Conservation (phyloP, 2,329 filamentous ascomycete genomes). For the Passalora sequoiae region DNA sequence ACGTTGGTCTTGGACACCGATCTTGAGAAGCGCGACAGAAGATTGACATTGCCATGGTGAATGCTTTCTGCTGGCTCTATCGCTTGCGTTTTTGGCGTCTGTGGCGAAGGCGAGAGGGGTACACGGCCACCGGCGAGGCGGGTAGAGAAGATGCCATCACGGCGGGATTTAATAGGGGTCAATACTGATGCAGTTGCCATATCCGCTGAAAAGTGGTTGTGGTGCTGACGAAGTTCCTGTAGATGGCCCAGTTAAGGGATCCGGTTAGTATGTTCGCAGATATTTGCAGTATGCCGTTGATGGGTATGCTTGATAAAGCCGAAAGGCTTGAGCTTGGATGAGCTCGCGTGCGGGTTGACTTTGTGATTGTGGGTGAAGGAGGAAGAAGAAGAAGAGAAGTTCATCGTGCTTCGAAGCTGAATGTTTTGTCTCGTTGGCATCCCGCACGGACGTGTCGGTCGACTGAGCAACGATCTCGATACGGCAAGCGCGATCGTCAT, state of each 20-base stretch:
- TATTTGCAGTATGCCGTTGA: constrained; percentile 35
- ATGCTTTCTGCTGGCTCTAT: constrained; percentile 61
- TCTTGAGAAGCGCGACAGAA: constrained; percentile 73
- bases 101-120: constrained; percentile 88
- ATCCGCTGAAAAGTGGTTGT: constrained; percentile 32
- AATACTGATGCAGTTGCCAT: constrained; percentile 84
- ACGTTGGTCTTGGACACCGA: constrained; percentile 61
- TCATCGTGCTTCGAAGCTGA: no score
- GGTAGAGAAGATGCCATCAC: constrained; percentile 83
- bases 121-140: constrained; percentile 92
- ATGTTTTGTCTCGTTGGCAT: no score
- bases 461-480: no score
- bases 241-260: constrained; percentile 37
- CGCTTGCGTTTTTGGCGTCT: constrained; percentile 60
- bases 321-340: constrained; percentile 20
- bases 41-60: constrained; percentile 66
- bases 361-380: constrained; percentile 28
- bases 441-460: no score
- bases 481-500: no score
- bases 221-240: constrained; percentile 26
- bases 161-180: constrained; percentile 83
- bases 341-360: constrained; percentile 19
- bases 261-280: constrained; percentile 35
- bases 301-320: constrained; percentile 21
- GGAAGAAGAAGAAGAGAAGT: constrained; percentile 7